Percentiles rank a stretch among this genome's conserved stretches.
Evolutionary conservation across 441 rosid species (phyloP).

Genomic region (Daphne laureola): DNA sequence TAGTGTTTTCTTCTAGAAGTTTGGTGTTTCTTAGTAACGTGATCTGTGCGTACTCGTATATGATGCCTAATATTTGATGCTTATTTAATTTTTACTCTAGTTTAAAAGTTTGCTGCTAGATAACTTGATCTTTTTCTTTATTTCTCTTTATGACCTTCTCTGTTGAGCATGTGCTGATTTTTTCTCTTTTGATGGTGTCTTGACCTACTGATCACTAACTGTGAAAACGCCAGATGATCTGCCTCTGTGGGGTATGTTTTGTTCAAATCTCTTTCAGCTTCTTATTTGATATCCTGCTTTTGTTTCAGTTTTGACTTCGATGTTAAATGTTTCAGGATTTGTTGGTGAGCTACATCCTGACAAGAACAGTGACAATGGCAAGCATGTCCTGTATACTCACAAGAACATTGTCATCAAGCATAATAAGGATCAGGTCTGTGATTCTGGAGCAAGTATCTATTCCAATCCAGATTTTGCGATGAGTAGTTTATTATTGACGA

Average conservation of each 20-base stretch:
- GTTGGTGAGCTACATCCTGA: slow-evolving; percentile 84
- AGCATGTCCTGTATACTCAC: slow-evolving; percentile 78
- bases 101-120: no score
- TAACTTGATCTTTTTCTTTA: no score
- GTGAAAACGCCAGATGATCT: slow-evolving; percentile 72
- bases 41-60: no score
- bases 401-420: slow-evolving; percentile 56
- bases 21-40: no score
- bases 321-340: slow-evolving; percentile 45
- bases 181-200: slow-evolving; percentile 6
- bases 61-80: no score
- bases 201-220: slow-evolving; percentile 16
- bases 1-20: no score
- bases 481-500: slow-evolving; percentile 3
- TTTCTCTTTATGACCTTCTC: no score
- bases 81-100: no score
- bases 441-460: slow-evolving; percentile 8
- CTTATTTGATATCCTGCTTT: slow-evolving; percentile 11
- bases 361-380: slow-evolving; percentile 65
- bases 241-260: slow-evolving; percentile 82
- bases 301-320: slow-evolving; percentile 10
- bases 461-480: slow-evolving; percentile 12
- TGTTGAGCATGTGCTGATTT: neutral
- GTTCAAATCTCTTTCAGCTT: neutral
- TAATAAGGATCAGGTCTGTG: slow-evolving; percentile 84